These are phyloP conservation scores for Pyrenula aspistea DNA, from an alignment of 495 filamentous ascomycete species.

Conservation along the genomic window DNA sequence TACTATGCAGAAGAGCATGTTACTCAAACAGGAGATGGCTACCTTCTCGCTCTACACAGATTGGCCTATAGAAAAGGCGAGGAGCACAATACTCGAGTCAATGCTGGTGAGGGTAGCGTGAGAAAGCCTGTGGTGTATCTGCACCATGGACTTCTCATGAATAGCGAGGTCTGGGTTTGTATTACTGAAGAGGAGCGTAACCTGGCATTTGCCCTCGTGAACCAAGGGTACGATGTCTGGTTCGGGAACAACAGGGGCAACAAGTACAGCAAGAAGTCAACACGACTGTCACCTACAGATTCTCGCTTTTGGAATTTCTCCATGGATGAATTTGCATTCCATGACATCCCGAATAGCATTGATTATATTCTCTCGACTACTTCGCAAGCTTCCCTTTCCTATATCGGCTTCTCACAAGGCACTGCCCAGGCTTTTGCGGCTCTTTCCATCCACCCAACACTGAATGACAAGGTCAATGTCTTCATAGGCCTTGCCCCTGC, in stretches of 20 bases:
- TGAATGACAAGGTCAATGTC: slow-evolving; percentile 90
- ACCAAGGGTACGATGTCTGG: slow-evolving; percentile 95
- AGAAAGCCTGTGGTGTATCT: slow-evolving; percentile 85
- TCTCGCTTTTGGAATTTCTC: slow-evolving; percentile 91
- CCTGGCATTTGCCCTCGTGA: slow-evolving; percentile 80
- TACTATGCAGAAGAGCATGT: slow-evolving; percentile 94
- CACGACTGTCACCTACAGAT: slow-evolving; percentile 57
- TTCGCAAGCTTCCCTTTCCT: slow-evolving; percentile 71
- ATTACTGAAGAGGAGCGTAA: slow-evolving; percentile 74
- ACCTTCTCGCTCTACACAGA: slow-evolving; percentile 82
- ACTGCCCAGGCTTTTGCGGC: slow-evolving; percentile 95
- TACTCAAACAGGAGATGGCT: slow-evolving; percentile 87
- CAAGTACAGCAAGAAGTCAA: slow-evolving; percentile 95
- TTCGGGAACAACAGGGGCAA: slow-evolving; percentile 95
- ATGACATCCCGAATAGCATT: slow-evolving; percentile 94
- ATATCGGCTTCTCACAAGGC: slow-evolving; percentile 94
- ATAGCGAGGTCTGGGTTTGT: slow-evolving; percentile 97
- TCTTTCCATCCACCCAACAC: slow-evolving; percentile 79
- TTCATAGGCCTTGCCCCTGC: slow-evolving; percentile 96
- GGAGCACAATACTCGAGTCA: slow-evolving; percentile 54
- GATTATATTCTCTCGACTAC: slow-evolving; percentile 82
- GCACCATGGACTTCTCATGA: slow-evolving; percentile 96
- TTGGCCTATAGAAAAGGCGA: slow-evolving; percentile 72
- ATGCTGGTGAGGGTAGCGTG: slow-evolving; percentile 54
- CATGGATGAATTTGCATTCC: slow-evolving; percentile 94